A percentile compares a stretch with the other conserved stretches of the same genome.
These are phyloP conservation scores for Cyberlindnera mississippiensis DNA, from an alignment of 805 yeast genomes.

Conservation along the genomic window DNA sequence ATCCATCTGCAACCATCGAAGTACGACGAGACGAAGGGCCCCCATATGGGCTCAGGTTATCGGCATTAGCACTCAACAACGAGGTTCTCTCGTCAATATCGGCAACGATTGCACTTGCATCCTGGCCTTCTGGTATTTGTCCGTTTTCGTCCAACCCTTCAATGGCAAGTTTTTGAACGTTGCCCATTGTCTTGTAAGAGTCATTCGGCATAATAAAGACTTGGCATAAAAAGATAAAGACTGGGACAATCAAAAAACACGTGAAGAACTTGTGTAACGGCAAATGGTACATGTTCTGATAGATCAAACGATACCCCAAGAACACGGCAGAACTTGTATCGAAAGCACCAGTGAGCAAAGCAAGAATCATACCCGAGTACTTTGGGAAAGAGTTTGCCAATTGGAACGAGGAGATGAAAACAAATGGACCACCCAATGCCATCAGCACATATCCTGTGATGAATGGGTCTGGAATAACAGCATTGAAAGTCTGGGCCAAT, in stretches of 20 bases:
- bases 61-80: constrained; percentile 22
- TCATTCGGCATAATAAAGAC: constrained; percentile 73
- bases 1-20: constrained; percentile 19
- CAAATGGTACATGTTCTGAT: constrained; percentile 38
- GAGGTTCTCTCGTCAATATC: constrained; percentile 38
- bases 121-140: constrained; percentile 37
- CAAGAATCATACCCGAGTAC: constrained; percentile 75
- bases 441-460: constrained; percentile 67
- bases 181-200: constrained; percentile 68
- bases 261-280: constrained; percentile 59
- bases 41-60: constrained; percentile 1
- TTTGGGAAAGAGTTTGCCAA: constrained; percentile 83
- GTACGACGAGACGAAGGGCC: constrained; percentile 8
- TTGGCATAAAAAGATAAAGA: constrained; percentile 73
- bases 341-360: constrained; percentile 88
- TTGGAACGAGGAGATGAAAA: constrained; percentile 86
- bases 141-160: constrained; percentile 75
- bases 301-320: constrained; percentile 63
- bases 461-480: constrained; percentile 53
- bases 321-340: constrained; percentile 91
- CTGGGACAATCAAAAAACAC: constrained; percentile 67
- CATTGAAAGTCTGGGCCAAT: constrained; percentile 38
- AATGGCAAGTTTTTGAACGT: constrained; percentile 62
- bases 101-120: constrained; percentile 40
- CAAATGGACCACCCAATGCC: constrained; percentile 93